phyloP scores from a whole-genome alignment of 129 eudicot species.

The Pulicaria dysenterica region DNA sequence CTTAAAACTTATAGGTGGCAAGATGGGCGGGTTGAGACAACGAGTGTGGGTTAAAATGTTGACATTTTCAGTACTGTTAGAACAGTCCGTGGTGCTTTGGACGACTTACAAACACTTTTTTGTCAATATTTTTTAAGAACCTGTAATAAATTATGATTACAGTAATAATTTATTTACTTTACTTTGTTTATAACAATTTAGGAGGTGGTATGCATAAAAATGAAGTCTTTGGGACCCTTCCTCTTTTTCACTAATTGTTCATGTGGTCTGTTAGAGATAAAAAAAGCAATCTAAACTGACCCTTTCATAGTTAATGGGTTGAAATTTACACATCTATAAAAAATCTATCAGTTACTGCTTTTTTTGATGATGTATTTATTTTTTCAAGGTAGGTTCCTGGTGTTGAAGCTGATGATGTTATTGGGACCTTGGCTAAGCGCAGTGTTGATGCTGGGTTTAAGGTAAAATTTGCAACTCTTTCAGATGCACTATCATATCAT shows the following conservation, averaged over 20 bases:
- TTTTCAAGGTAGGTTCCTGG: conserved; percentile 82
- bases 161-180: background rate
- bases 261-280: background rate
- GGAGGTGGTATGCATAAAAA: conserved; percentile 1
- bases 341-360: conserved; percentile 7
- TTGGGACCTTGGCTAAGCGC: conserved; percentile 84
- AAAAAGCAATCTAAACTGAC: background rate
- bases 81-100: background rate
- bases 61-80: background rate
- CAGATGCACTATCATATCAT: conserved; percentile 9
- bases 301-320: background rate
- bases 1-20: background rate
- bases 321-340: background rate
- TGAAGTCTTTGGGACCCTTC: background rate
- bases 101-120: background rate
- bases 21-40: conserved; percentile 13
- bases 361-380: conserved; percentile 11
- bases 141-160: background rate
- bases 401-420: conserved; percentile 99
- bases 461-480: conserved; percentile 45
- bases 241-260: background rate
- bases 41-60: background rate
- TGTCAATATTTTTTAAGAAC: background rate
- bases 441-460: conserved; percentile 88
- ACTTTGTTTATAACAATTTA: background rate